Conservation (phyloP, 768 basidiomycete genomes). For the Macrolepiota dolichaula region DNA sequence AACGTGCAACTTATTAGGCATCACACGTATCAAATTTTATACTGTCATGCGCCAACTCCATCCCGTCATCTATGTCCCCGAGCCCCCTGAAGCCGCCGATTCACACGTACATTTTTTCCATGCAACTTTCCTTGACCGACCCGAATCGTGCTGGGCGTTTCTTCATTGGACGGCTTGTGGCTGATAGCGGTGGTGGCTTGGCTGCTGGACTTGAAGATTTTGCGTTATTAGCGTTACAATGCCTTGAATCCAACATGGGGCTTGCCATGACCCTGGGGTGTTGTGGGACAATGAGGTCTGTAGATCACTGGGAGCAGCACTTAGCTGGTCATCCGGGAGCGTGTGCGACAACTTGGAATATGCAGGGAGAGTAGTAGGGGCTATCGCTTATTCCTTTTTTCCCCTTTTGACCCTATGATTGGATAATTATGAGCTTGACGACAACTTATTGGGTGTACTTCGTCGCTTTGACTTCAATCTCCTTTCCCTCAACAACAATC, state of each 20-base stretch:
- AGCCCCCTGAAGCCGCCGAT: not conserved
- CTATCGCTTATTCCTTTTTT: not conserved
- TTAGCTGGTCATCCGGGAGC: not conserved
- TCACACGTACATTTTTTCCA: not conserved
- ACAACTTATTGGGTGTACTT: not conserved
- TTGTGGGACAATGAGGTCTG: not conserved
- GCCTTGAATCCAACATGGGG: not conserved
- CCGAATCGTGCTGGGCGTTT: not conserved
- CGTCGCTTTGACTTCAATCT: not conserved
- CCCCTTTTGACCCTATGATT: not conserved
- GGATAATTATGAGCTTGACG: not conserved
- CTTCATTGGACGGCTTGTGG: not conserved
- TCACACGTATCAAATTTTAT: not conserved
- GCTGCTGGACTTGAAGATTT: not conserved
- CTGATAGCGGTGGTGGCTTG: not conserved
- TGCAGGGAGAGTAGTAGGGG: not conserved
- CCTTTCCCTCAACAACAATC: not conserved
- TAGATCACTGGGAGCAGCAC: not conserved
- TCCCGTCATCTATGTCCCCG: not conserved
- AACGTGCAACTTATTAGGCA: not conserved
- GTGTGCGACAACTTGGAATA: not conserved
- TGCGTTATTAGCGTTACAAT: not conserved
- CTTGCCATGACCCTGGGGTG: not conserved
- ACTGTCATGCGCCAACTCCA: not conserved
- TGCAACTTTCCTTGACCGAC: not conserved